Conservation (phyloP, 2,329 filamentous ascomycete genomes). For the Geosmithia putterillii region DNA sequence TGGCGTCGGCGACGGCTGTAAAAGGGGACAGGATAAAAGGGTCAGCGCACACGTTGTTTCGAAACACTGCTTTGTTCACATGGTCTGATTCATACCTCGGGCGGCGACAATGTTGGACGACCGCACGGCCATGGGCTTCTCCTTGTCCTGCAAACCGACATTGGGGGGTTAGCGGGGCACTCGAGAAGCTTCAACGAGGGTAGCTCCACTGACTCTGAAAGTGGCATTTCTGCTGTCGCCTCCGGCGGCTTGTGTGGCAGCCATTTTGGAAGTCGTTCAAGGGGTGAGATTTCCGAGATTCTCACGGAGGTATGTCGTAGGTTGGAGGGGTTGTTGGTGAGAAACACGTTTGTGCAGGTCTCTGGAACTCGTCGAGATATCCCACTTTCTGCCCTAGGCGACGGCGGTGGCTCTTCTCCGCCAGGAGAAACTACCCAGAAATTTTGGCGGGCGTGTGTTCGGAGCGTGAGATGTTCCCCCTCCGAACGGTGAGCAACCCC, state of each 20-base stretch:
- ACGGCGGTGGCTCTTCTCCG: conserved; percentile 10
- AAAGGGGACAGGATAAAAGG: background rate
- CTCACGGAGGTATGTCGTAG: conserved; percentile 10
- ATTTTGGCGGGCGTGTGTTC: conserved; percentile 22
- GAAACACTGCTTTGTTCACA: background rate
- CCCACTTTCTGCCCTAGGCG: conserved; percentile 25
- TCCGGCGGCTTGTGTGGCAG: conserved; percentile 22
- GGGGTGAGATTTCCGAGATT: conserved; percentile 8
- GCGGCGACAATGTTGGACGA: conserved; percentile 95
- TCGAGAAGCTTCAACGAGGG: conserved; percentile 14
- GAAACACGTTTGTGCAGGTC: conserved; percentile 1
- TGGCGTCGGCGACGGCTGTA: conserved; percentile 88
- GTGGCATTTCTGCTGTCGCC: conserved; percentile 36
- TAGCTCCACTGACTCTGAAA: conserved; percentile 38
- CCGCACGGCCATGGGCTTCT: conserved; percentile 96
- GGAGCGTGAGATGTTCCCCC: conserved; percentile 25
- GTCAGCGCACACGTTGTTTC: conserved; percentile 3
- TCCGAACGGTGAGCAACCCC: conserved; percentile 7
- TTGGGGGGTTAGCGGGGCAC: conserved; percentile 21
- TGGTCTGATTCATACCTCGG: conserved; percentile 50
- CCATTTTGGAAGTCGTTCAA: conserved; percentile 29
- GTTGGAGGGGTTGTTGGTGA: conserved; percentile 8
- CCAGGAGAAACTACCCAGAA: conserved; percentile 18
- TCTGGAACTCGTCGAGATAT: conserved; percentile 13
- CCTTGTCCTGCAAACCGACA: conserved; percentile 53